Evolutionary conservation across 2,329 filamentous ascomycete genomes (phyloP), one percentile per base, ranked within the genome.

Genomic region (Fusarium beomiforme): DNA sequence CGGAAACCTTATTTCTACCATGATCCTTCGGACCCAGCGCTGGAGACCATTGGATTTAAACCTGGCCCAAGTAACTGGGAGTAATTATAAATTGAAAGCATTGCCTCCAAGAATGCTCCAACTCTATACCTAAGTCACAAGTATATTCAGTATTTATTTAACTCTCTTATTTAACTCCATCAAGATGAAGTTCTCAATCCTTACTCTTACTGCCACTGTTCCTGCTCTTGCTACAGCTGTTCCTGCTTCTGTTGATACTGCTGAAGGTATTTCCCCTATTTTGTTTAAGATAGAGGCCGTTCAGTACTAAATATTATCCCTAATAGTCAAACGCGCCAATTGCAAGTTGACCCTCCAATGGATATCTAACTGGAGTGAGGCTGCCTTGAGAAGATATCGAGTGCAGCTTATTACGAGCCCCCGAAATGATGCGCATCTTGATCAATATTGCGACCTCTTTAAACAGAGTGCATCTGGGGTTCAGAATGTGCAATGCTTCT

Each of bases 331-430:
- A 31, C 58, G 58, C 0, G 50, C 33, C 2, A 19, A 57, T 6
- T 60, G 58, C 33, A 57, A 60, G 33, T 29, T 60, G 21, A 57
- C 50, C 17, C 50, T 60, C 5, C 39, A 60, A 24, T 60, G 58
- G 58, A 3, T 46, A 5, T 3, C 24, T 2, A 60, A 60, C 39
- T 60, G 58, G 58, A 57, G 31, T 21, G 58, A 60, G 8, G 31
- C 2, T 46, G 58, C 50, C 17, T 12, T 57, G 41, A 57, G 58
- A 23, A 39, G 50, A 57, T 60, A 60, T n/a, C 41, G 58, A 13
- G 58, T 60, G 0, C 17, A 26, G 13, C 58, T 61, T 5, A 61
- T 58, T 8, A 61, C 58, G 4, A 42, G 16, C 4, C 58, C 58
- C 1, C 58, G 58, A 33, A 58, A 61, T 1, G 58, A 61, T 34